Evolutionary conservation across 2,329 filamentous ascomycete genomes (phyloP).

Genomic region (Clonostachys chloroleuca): DNA sequence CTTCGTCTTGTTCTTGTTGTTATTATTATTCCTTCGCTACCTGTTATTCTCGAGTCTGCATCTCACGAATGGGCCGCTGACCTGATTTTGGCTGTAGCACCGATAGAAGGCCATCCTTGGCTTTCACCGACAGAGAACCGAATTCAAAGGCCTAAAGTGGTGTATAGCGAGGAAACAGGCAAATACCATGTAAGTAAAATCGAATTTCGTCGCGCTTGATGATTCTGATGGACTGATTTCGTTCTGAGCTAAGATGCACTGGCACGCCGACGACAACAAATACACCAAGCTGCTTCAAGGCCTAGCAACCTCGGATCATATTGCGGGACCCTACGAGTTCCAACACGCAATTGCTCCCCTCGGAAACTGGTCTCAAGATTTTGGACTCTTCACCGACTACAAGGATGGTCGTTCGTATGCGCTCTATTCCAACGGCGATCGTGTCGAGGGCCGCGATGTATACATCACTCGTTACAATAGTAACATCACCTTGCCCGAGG

Average conservation of each 20-base stretch:
- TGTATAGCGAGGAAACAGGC: slow-evolving; percentile 46
- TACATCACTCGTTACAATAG: slow-evolving; percentile 51
- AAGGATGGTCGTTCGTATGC: slow-evolving; percentile 51
- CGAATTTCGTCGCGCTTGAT: not conserved
- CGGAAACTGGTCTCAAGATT: slow-evolving; percentile 60
- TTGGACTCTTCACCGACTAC: slow-evolving; percentile 56
- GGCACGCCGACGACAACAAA: slow-evolving; percentile 55
- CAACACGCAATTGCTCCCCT: slow-evolving; percentile 48
- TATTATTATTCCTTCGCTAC: not conserved
- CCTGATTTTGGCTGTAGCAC: slow-evolving; percentile 23
- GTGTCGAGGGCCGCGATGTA: slow-evolving; percentile 48
- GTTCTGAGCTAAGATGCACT: slow-evolving; percentile 42
- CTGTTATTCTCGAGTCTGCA: not conserved
- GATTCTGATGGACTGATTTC: not conserved
- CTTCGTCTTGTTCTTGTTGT: not conserved
- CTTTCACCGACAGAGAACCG: slow-evolving; percentile 51
- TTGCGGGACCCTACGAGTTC: slow-evolving; percentile 49
- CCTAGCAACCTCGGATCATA: slow-evolving; percentile 45
- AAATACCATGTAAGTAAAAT: slow-evolving; percentile 46
- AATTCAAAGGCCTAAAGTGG: slow-evolving; percentile 59
- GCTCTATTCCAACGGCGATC: slow-evolving; percentile 56
- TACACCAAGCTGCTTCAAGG: slow-evolving; percentile 54
- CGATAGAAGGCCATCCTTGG: slow-evolving; percentile 46
- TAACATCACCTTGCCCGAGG: slow-evolving; percentile 42
- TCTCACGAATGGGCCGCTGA: not conserved